phyloP scores from a whole-genome alignment of 2,329 filamentous ascomycete genomes.

The Emericellopsis atlantica region DNA sequence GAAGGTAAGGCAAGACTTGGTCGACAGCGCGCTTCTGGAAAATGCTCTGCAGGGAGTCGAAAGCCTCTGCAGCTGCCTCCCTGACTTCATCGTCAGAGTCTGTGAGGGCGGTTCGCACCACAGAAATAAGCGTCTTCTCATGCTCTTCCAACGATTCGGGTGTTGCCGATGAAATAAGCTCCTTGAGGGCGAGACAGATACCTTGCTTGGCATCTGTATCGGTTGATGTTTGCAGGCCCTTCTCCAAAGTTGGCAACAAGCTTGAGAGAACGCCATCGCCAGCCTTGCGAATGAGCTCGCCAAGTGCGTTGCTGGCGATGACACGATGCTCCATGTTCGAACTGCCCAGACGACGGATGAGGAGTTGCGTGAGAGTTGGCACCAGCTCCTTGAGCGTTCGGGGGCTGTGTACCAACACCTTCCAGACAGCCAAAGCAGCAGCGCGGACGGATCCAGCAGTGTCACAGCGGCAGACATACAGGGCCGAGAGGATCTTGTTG shows the following conservation, averaged over 20 bases:
- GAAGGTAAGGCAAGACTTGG: constrained; percentile 83
- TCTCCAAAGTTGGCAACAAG: constrained; percentile 81
- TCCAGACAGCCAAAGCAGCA: constrained; percentile 90
- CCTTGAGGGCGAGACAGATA: constrained; percentile 90
- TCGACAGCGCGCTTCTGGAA: constrained; percentile 91
- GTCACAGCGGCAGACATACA: constrained; percentile 96
- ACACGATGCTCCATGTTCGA: constrained; percentile 98
- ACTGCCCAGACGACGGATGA: constrained; percentile 87
- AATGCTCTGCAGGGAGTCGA: constrained; percentile 87
- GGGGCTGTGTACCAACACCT: constrained; percentile 85
- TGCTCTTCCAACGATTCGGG: constrained; percentile 85
- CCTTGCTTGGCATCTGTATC: constrained; percentile 92
- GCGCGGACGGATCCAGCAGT: constrained; percentile 84
- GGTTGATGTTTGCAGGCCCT: constrained; percentile 75
- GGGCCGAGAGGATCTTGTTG: constrained; percentile 91
- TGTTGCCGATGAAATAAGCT: constrained; percentile 82
- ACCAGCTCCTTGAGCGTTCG: constrained; percentile 90
- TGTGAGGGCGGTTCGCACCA: constrained; percentile 83
- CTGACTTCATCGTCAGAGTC: constrained; percentile 83
- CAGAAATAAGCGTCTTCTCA: constrained; percentile 87
- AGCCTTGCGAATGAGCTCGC: constrained; percentile 92
- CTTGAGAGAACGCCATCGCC: constrained; percentile 86
- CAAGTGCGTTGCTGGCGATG: constrained; percentile 92
- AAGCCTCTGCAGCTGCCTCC: constrained; percentile 92
- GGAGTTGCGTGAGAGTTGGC: constrained; percentile 84